Percentiles rank a stretch among this genome's conserved stretches.
Evolutionary conservation across 495 filamentous ascomycete genomes (phyloP).

Genomic region (Coniosporium apollinis): DNA sequence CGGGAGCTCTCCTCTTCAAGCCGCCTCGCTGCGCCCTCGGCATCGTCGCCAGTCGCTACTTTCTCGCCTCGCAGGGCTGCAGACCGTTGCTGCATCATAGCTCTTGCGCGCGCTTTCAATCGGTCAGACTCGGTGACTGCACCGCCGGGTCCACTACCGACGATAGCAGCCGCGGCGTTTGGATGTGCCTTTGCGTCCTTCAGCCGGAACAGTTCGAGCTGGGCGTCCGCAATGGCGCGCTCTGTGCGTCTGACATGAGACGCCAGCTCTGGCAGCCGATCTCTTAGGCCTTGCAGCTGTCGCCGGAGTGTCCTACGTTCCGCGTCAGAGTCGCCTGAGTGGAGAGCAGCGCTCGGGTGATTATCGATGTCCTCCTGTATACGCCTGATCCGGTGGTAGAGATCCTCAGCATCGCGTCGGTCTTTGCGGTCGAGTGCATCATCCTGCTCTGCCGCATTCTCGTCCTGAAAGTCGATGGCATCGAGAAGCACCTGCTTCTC

Average conservation of each 20-base stretch:
- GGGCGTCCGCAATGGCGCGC: conserved; percentile 80
- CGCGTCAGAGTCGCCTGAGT: conserved; percentile 62
- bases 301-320: conserved; percentile 74
- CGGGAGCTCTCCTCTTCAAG: conserved; percentile 75
- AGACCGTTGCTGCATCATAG: conserved; percentile 95
- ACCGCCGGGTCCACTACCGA: conserved; percentile 89
- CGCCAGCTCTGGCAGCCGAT: conserved; percentile 80
- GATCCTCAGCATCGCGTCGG: conserved; percentile 79
- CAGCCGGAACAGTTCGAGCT: conserved; percentile 83
- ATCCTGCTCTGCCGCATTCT: conserved; percentile 76
- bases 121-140: conserved; percentile 83
- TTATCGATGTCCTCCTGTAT: conserved; percentile 93
- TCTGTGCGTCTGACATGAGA: conserved; percentile 83
- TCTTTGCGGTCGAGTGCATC: conserved; percentile 83
- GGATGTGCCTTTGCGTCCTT: conserved; percentile 89
- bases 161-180: conserved; percentile 58
- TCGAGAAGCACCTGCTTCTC: conserved; percentile 95
- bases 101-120: conserved; percentile 85
- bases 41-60: conserved; percentile 42
- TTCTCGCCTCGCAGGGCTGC: conserved; percentile 81
- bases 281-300: conserved; percentile 73
- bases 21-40: conserved; percentile 55
- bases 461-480: conserved; percentile 92
- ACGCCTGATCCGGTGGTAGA: conserved; percentile 82
- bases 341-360: conserved; percentile 64